Base-by-base conservation (phyloP, 2,329 filamentous ascomycete species). In the Fusarium incarnatum region DNA sequence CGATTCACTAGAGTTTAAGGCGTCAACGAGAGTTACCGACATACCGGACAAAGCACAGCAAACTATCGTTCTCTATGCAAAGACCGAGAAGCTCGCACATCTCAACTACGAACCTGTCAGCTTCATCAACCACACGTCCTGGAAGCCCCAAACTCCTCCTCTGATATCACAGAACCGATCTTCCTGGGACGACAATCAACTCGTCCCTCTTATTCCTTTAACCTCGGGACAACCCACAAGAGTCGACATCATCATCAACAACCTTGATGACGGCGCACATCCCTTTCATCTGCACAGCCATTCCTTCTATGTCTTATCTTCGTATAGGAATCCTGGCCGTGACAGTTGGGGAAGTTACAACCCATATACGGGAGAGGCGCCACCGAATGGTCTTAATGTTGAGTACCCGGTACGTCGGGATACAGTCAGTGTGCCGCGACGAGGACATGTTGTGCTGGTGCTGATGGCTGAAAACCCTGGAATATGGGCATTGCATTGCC, bases 401-500 rank as follows among this genome's bases (percentile, higher is more conserved):
- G 50, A 41, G 3, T 57, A 28, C 28, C 37, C 59, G 0, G 5
- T 64, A 1, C 44, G 50, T 0, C 56, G 12, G 1, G 61, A 64
- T 12, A 64, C 61, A 0, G 37, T 64, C 5, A 64, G 28, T 11
- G 50, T 64, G 8, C 61, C 61, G 0, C n/a, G 61, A 1, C 5
- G 61, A 0, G 61, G 61, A 1, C 61, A 64, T 12, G 61, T 64
- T 2, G 37, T 64, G 0, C 13, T 64, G 10, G 5, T 59, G 0
- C n/a, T 64, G 7, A 6, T 64, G 1, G 59, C 37, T 5, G 37
- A 49, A 10, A 64, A 64, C 11, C 61, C 37, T 1, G 61, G 61
- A 4, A 49, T 64, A 5, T 64, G 61, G 61, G 61, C 61, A 4
- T 13, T 64, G 1, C 61, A 64, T 46, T 64, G 61, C 25, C 61